phyloP scores from a whole-genome alignment of 768 basidiomycete species.

The Gelatoporia subvermispora region DNA sequence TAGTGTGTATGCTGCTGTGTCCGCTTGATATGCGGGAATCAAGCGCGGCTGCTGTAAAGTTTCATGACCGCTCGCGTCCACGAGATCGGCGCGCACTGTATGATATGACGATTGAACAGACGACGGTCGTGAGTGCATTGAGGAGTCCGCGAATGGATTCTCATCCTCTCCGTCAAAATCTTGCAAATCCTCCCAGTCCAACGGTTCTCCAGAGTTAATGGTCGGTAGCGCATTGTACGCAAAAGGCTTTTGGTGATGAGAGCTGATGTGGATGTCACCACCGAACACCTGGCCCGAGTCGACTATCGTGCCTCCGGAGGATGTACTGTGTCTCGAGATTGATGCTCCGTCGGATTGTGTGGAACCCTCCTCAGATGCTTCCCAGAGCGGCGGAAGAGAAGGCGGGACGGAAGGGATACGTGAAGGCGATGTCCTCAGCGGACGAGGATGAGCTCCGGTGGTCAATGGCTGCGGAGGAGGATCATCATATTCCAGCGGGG shows the following conservation, averaged over 20 bases:
- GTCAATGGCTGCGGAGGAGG: not conserved
- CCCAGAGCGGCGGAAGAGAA: slow-evolving; percentile 8
- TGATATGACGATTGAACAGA: slow-evolving; percentile 4
- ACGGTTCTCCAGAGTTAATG: slow-evolving; percentile 28
- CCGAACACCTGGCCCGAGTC: not conserved
- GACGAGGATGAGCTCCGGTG: slow-evolving; percentile 4
- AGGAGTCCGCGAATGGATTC: slow-evolving; percentile 27
- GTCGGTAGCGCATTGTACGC: slow-evolving; percentile 20
- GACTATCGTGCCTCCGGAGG: slow-evolving; percentile 9
- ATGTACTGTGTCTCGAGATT: slow-evolving; percentile 13
- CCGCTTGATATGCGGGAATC: slow-evolving; percentile 13
- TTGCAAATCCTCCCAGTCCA: slow-evolving; percentile 18
- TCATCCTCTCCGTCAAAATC: slow-evolving; percentile 8
- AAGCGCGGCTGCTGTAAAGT: slow-evolving; percentile 13
- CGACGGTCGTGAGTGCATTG: slow-evolving; percentile 6
- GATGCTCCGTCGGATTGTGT: slow-evolving; percentile 14
- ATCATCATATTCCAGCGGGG: not conserved
- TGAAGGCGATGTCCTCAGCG: slow-evolving; percentile 11
- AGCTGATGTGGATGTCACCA: not conserved
- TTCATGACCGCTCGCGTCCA: too few species aligned
- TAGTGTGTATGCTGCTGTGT: slow-evolving; percentile 1
- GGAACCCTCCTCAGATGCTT: slow-evolving; percentile 20
- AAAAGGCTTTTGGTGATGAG: slow-evolving; percentile 2
- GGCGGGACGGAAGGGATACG: slow-evolving; percentile 17
- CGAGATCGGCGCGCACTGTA: slow-evolving; percentile 5